Conservation (phyloP, 2,329 filamentous ascomycete genomes). For the Arthrobotrys megalospora region DNA sequence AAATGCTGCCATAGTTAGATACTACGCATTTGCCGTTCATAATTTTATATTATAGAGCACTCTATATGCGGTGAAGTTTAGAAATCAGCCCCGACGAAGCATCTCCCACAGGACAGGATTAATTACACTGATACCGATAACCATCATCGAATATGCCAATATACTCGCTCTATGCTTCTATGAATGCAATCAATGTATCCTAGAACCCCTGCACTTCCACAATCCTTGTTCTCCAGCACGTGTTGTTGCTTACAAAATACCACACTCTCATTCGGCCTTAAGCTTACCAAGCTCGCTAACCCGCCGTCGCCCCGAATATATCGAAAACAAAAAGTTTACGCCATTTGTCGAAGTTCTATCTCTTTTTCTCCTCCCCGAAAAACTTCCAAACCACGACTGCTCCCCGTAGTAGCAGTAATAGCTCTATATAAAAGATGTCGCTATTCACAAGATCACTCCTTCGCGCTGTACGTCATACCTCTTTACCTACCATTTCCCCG, state of each 20-base stretch:
- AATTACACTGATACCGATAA: too few relatives aligned
- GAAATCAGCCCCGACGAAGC: too few relatives aligned
- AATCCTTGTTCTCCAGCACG: too few relatives aligned
- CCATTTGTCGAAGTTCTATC: conserved; percentile 2
- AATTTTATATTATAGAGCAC: too few relatives aligned
- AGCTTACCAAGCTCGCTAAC: neutral
- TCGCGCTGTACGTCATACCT: conserved; percentile 31
- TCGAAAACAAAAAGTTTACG: conserved; percentile 24
- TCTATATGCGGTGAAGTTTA: too few relatives aligned
- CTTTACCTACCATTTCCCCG: too few relatives aligned
- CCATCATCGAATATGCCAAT: too few relatives aligned
- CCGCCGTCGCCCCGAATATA: neutral
- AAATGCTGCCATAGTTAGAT: too few relatives aligned
- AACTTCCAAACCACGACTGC: neutral
- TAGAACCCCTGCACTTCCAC: neutral
- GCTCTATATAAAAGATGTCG: conserved; percentile 34
- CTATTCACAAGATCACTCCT: conserved; percentile 54
- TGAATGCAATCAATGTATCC: too few relatives aligned
- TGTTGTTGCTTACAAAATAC: conserved; percentile 58
- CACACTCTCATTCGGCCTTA: conserved; percentile 42
- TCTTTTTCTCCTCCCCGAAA: neutral
- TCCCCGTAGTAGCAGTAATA: neutral
- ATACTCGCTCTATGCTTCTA: too few relatives aligned
- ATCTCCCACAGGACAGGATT: too few relatives aligned
- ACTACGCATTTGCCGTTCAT: too few relatives aligned